These are phyloP conservation scores for Hyaloperonospora brassicae DNA, from an alignment of 352 stramenopile genomes.

Conservation along the genomic window DNA sequence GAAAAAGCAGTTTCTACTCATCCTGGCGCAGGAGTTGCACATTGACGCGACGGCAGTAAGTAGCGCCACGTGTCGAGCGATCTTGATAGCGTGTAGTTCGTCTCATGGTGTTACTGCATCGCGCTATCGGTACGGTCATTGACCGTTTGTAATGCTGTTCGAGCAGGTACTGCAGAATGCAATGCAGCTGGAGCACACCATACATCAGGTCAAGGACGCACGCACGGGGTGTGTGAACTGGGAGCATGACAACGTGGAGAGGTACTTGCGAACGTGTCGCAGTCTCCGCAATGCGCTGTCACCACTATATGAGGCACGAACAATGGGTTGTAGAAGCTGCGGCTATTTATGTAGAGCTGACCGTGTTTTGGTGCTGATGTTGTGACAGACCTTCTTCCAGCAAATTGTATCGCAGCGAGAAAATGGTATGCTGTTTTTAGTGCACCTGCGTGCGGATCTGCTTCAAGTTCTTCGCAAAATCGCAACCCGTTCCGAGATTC, in stretches of 20 bases:
- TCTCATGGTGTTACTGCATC: neutral
- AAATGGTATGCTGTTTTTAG: constrained; percentile 75
- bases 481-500: constrained; percentile 30
- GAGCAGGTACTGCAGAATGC: constrained; percentile 37
- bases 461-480: constrained; percentile 59
- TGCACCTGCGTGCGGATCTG: constrained; percentile 68
- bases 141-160: neutral
- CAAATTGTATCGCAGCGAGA: constrained; percentile 77
- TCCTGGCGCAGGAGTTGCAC: constrained; percentile 65
- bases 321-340: neutral
- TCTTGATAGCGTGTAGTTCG: neutral
- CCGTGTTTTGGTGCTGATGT: neutral
- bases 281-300: constrained; percentile 47
- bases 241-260: constrained; percentile 64
- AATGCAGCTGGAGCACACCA: constrained; percentile 45
- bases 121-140: too few relatives aligned
- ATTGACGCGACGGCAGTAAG: constrained; percentile 44
- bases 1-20: constrained; percentile 77
- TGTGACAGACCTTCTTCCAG: constrained; percentile 66
- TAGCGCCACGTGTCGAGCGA: neutral
- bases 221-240: constrained; percentile 36
- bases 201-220: constrained; percentile 37
- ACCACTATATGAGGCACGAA: constrained; percentile 52
- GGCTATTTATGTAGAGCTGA: neutral
- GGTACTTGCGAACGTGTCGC: constrained; percentile 65